Percentiles rank a stretch among this genome's conserved stretches.
These are phyloP conservation scores for Annulohypoxylon bovei DNA, from an alignment of 495 filamentous ascomycete species.

Conservation along the genomic window DNA sequence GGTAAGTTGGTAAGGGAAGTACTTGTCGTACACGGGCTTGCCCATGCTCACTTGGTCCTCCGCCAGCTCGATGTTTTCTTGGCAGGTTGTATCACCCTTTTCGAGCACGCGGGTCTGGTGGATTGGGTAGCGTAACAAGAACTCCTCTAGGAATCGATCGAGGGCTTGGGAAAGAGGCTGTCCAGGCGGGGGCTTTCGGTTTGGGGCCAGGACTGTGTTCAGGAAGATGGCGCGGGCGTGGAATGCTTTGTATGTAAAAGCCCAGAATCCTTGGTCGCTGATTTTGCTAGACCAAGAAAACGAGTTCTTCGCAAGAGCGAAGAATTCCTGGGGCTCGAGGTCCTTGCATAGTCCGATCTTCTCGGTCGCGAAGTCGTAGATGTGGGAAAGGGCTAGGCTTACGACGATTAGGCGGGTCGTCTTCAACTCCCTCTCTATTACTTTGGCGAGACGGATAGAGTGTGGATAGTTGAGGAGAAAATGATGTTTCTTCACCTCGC, in stretches of 20 bases:
- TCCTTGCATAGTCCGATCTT: slow-evolving; percentile 8
- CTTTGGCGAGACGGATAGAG: slow-evolving; percentile 25
- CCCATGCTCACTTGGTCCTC: slow-evolving; percentile 2
- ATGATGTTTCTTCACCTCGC: not conserved
- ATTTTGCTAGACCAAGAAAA: slow-evolving; percentile 15
- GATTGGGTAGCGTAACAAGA: slow-evolving; percentile 2
- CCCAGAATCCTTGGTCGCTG: slow-evolving; percentile 32
- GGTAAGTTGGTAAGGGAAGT: slow-evolving; percentile 26
- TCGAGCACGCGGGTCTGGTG: not conserved
- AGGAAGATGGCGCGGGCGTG: slow-evolving; percentile 34
- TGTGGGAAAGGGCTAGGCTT: slow-evolving; percentile 10
- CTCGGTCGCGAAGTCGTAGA: slow-evolving; percentile 28
- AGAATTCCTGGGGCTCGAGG: slow-evolving; percentile 16
- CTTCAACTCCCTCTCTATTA: not conserved
- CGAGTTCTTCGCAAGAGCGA: slow-evolving; percentile 29
- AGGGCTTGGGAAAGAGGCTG: slow-evolving; percentile 17
- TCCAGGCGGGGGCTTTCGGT: not conserved
- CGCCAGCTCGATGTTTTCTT: slow-evolving; percentile 18
- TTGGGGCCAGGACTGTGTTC: not conserved
- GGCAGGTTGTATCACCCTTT: not conserved
- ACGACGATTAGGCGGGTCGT: not conserved
- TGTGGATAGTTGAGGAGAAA: slow-evolving; percentile 26
- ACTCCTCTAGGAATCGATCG: slow-evolving; percentile 23
- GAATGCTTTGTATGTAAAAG: slow-evolving; percentile 40
- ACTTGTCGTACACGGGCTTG: not conserved